These are phyloP conservation scores for Salix viminalis DNA, from an alignment of 345 rosid species.

Conservation along the genomic window DNA sequence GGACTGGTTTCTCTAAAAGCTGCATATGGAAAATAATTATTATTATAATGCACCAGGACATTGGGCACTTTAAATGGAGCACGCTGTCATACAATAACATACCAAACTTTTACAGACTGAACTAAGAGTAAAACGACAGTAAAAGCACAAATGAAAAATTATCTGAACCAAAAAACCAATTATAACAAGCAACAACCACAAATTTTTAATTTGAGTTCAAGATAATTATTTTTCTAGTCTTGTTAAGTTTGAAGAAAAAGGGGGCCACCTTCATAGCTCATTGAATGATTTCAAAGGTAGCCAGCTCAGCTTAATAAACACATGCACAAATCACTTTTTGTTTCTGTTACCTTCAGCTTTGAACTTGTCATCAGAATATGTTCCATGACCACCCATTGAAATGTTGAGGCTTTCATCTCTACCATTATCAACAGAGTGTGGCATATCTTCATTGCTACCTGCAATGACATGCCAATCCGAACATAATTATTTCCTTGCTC, in stretches of 20 bases:
- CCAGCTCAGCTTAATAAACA: slow-evolving; percentile 5
- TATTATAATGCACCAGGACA: background rate
- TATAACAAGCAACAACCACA: background rate
- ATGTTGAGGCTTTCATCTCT: slow-evolving; percentile 43
- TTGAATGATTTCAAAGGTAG: background rate
- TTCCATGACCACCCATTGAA: slow-evolving; percentile 32
- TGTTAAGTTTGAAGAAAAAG: background rate
- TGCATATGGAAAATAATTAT: slow-evolving; percentile 32
- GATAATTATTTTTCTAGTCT: background rate
- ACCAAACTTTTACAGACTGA: background rate
- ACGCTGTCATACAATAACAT: background rate
- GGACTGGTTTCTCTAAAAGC: slow-evolving; percentile 44
- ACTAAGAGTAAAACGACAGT: background rate
- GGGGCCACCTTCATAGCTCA: background rate
- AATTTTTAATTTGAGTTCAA: background rate
- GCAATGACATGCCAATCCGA: slow-evolving; percentile 38
- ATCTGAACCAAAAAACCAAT: background rate
- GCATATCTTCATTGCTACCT: slow-evolving; percentile 67
- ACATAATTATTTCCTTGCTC: slow-evolving; percentile 1
- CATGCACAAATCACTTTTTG: slow-evolving; percentile 5
- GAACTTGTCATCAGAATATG: slow-evolving; percentile 36
- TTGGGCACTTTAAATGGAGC: background rate
- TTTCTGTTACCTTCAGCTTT: slow-evolving; percentile 51
- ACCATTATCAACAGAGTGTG: slow-evolving; percentile 37
- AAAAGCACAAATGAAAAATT: background rate